Conservation (phyloP, 2,329 filamentous ascomycete species). For the Claviceps spartinae region DNA sequence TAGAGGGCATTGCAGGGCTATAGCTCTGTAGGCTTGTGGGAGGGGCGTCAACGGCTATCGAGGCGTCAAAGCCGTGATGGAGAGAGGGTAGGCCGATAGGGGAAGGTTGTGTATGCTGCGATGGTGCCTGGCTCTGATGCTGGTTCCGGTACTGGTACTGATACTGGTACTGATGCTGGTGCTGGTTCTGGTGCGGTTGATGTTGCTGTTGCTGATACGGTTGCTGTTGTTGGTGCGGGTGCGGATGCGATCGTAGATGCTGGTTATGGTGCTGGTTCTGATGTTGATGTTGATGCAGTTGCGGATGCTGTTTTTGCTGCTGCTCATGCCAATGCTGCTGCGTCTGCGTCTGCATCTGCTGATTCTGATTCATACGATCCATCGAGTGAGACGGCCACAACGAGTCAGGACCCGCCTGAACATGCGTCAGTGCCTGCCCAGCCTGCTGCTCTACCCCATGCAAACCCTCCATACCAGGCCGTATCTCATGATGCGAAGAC, state of each 20-base stretch:
- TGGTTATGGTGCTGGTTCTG: too few relatives aligned
- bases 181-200: not conserved
- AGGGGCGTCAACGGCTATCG: not conserved
- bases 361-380: too few relatives aligned
- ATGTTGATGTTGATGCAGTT: too few relatives aligned
- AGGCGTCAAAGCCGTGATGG: not conserved
- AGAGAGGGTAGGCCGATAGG: not conserved
- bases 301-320: too few relatives aligned
- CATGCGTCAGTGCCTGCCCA: not conserved
- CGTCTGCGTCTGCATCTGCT: too few relatives aligned
- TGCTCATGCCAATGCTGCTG: too few relatives aligned
- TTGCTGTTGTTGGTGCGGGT: not conserved
- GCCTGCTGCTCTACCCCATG: not conserved
- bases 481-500: conserved; percentile 1
- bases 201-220: not conserved
- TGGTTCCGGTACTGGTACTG: not conserved
- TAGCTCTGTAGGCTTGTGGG: conserved; percentile 10
- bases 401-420: not conserved
- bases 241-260: too few relatives aligned
- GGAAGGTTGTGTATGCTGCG: not conserved
- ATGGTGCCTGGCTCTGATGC: conserved; percentile 9
- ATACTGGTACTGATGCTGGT: not conserved
- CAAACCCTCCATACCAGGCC: not conserved
- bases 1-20: conserved; percentile 7
- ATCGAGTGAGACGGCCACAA: too few relatives aligned